Evolutionary conservation across 805 yeast genomes (phyloP).

Genomic region (Barnettozyma californica): DNA sequence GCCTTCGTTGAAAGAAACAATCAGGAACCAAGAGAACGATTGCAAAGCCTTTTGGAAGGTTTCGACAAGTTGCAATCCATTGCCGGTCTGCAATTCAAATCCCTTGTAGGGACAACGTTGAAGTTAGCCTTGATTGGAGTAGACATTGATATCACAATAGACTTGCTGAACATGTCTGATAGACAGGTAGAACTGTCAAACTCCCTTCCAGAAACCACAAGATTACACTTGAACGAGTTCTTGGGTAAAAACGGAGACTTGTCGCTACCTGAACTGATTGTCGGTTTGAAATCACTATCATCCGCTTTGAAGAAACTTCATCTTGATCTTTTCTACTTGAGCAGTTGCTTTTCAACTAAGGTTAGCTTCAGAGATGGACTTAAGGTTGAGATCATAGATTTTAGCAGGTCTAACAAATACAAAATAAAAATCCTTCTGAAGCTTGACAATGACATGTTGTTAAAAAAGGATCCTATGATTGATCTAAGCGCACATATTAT

Average conservation of each 20-base stretch:
- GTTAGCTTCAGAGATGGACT: constrained; percentile 7
- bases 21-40: constrained; percentile 18
- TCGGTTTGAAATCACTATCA: constrained; percentile 5
- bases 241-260: background rate
- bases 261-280: constrained; percentile 5
- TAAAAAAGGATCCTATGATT: constrained; percentile 1
- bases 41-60: constrained; percentile 7
- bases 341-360: constrained; percentile 13
- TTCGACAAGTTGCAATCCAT: constrained; percentile 12
- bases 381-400: constrained; percentile 12
- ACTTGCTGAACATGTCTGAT: constrained; percentile 5
- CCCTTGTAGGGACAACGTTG: constrained; percentile 10
- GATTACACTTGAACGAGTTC: constrained; percentile 9
- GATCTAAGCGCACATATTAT: constrained; percentile 6
- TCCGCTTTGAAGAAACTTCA: constrained; percentile 8
- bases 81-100: constrained; percentile 12
- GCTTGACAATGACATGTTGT: constrained; percentile 12
- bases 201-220: constrained; percentile 7
- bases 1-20: constrained; percentile 14
- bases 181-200: constrained; percentile 7
- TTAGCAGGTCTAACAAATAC: constrained; percentile 15
- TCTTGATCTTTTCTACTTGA: constrained; percentile 15
- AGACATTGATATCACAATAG: constrained; percentile 8
- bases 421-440: constrained; percentile 13
- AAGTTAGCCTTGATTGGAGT: constrained; percentile 6